Conservation (phyloP, 306 rosid species). For the Inga oerstediana region DNA sequence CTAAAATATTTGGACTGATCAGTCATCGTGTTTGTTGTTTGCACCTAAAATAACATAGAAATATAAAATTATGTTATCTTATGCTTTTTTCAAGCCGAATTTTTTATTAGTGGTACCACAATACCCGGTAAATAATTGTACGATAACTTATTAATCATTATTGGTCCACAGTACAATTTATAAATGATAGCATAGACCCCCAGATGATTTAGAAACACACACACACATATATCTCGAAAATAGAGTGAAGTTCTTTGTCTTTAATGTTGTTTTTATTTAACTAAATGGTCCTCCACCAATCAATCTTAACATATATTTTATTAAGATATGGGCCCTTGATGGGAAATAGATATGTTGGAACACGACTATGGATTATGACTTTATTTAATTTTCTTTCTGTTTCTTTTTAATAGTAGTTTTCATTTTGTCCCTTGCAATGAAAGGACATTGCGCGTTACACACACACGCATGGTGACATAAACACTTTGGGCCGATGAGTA, state of each 20-base stretch:
- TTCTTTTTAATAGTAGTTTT: not conserved
- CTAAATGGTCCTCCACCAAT: not conserved
- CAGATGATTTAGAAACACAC: not conserved
- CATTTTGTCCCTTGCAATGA: not conserved
- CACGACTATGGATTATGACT: not conserved
- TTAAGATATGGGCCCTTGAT: not conserved
- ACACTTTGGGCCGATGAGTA: not conserved
- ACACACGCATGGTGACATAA: not conserved
- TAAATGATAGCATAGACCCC: not conserved
- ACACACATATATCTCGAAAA: no score
- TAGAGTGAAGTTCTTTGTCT: not conserved
- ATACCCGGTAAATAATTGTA: constrained; percentile 27
- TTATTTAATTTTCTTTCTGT: not conserved
- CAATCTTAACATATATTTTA: not conserved
- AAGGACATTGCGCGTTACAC: not conserved
- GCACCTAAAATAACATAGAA: not conserved
- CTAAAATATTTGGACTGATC: no score
- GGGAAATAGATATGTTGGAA: not conserved
- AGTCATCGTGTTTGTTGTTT: no score
- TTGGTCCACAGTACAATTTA: constrained; percentile 16
- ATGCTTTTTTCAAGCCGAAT: not conserved
- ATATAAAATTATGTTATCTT: not conserved
- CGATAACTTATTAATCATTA: not conserved
- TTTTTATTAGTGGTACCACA: constrained; percentile 11
- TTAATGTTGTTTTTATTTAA: not conserved